phyloP scores from a whole-genome alignment of 768 basidiomycete genomes.

The Suillus lakei region DNA sequence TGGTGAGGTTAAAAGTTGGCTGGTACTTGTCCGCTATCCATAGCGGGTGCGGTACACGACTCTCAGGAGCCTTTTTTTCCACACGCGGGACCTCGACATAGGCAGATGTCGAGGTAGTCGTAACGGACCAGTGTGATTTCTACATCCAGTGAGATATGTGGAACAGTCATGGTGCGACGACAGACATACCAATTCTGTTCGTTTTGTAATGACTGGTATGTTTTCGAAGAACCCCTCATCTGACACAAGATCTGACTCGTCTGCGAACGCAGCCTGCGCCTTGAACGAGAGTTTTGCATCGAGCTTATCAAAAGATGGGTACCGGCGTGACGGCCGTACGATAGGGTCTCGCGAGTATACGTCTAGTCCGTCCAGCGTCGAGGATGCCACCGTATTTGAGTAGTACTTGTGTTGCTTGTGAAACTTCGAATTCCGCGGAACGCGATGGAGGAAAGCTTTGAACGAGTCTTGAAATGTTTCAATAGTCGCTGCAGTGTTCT shows the following conservation, averaged over 20 bases:
- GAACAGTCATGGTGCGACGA: background rate
- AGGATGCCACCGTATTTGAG: constrained; percentile 32
- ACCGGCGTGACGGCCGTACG: constrained; percentile 20
- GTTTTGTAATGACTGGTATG: background rate
- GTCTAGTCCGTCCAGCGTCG: constrained; percentile 35
- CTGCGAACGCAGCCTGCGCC: constrained; percentile 17
- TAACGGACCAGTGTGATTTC: constrained; percentile 41
- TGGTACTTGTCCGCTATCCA: constrained; percentile 8
- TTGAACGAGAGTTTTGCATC: constrained; percentile 25
- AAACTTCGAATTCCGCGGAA: constrained; percentile 24
- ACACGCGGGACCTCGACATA: constrained; percentile 23
- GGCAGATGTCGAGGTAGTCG: constrained; percentile 40
- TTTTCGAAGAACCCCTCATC: constrained; percentile 22
- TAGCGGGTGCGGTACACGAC: background rate
- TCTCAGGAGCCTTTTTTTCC: background rate
- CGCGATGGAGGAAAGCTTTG: constrained; percentile 29
- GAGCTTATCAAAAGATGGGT: constrained; percentile 25
- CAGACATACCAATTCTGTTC: constrained; percentile 22
- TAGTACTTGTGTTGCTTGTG: constrained; percentile 12
- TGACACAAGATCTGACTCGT: constrained; percentile 25
- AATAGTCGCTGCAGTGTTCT: constrained; percentile 26
- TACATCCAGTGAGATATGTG: constrained; percentile 12
- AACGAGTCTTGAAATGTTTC: constrained; percentile 34
- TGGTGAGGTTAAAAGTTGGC: constrained; percentile 15
- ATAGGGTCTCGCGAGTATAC: constrained; percentile 31